These are phyloP conservation scores for Cyclanthera cordifolia DNA, from an alignment of 306 rosid species.

Conservation along the genomic window DNA sequence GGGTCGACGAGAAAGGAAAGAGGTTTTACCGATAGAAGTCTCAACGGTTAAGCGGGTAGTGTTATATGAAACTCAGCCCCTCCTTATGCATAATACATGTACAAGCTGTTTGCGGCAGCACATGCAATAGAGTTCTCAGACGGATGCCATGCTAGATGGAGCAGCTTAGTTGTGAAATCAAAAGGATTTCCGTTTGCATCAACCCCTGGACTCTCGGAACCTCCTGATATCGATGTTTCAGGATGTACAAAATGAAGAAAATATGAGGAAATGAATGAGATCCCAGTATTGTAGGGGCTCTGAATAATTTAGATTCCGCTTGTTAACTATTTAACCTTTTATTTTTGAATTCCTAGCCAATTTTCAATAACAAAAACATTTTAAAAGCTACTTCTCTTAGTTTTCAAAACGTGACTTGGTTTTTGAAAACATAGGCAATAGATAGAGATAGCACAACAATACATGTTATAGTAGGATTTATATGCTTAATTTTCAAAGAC, in stretches of 20 bases:
- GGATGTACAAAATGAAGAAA: not conserved
- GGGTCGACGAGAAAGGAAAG: conserved; percentile 44
- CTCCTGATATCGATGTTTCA: conserved; percentile 37
- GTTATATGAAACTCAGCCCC: conserved; percentile 27
- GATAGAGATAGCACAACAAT: too few species aligned
- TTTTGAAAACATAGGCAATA: too few species aligned
- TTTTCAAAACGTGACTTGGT: too few species aligned
- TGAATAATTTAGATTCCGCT: not conserved
- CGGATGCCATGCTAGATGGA: conserved; percentile 99
- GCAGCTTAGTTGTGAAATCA: conserved; percentile 88
- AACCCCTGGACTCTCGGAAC: conserved; percentile 66
- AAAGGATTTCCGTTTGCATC: conserved; percentile 93
- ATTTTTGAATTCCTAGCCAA: too few species aligned
- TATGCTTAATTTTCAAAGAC: too few species aligned
- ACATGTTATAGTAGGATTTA: too few species aligned
- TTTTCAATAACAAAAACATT: too few species aligned
- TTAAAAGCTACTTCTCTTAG: too few species aligned
- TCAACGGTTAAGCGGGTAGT: conserved; percentile 25
- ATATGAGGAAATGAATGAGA: not conserved
- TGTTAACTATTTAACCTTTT: too few species aligned
- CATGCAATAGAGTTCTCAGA: conserved; percentile 85
- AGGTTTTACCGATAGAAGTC: conserved; percentile 57
- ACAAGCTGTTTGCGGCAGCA: conserved; percentile 99
- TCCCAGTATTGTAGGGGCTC: not conserved
- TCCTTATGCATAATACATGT: conserved; percentile 92